A percentile compares a stretch with the other conserved stretches of the same genome.
Evolutionary conservation across 345 rosid species (phyloP).

Genomic region (Nasturtium officinale): DNA sequence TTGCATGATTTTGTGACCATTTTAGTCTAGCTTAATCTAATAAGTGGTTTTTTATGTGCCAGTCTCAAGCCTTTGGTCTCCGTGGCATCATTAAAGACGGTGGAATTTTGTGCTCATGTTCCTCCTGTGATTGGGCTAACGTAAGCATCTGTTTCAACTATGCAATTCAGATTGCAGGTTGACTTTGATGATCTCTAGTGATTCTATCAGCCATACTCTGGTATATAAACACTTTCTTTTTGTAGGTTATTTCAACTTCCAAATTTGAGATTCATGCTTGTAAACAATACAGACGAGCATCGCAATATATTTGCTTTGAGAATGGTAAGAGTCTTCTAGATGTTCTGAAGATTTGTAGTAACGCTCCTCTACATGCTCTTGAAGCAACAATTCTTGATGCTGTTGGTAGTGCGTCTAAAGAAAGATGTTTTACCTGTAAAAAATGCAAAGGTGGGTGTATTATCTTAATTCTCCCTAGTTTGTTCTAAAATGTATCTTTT

Average conservation of each 20-base stretch:
- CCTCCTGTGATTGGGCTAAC: slow-evolving; percentile 74
- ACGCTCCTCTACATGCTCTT: slow-evolving; percentile 66
- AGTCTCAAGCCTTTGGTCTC: slow-evolving; percentile 85
- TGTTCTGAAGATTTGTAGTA: slow-evolving; percentile 78
- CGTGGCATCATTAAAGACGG: slow-evolving; percentile 86
- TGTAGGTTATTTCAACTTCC: slow-evolving; percentile 90
- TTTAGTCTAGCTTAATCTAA: slow-evolving; percentile 24
- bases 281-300: slow-evolving; percentile 86
- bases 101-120: slow-evolving; percentile 90
- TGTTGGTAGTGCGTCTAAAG: slow-evolving; percentile 40
- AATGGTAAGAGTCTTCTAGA: slow-evolving; percentile 99
- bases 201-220: slow-evolving; percentile 25
- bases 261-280: slow-evolving; percentile 98
- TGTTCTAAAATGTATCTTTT: slow-evolving; percentile 16
- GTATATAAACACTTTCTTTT: slow-evolving; percentile 29
- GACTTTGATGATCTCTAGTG: slow-evolving; percentile 28
- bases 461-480: slow-evolving; percentile 9
- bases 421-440: slow-evolving; percentile 71
- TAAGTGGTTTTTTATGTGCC: slow-evolving; percentile 29
- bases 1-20: slow-evolving; percentile 21
- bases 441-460: slow-evolving; percentile 72
- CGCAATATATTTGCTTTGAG: slow-evolving; percentile 94
- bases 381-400: slow-evolving; percentile 62
- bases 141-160: slow-evolving; percentile 54
- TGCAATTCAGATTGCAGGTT: slow-evolving; percentile 37